Conservation (phyloP, 1,284 basidiomycete species). For the Tausonia pullulans region DNA sequence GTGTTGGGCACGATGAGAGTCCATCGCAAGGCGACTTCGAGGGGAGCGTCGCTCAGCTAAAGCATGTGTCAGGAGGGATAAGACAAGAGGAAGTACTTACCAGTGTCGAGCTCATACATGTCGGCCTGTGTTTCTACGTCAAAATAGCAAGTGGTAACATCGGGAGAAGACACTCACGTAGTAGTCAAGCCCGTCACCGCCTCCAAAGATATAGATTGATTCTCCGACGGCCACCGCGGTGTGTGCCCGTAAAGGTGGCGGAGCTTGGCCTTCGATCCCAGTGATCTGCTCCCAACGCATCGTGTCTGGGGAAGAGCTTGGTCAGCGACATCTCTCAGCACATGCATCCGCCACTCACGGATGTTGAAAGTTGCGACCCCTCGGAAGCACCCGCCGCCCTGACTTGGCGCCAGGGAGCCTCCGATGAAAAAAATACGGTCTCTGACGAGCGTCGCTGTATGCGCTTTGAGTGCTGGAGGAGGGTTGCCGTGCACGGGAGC, state of each 20-base stretch:
- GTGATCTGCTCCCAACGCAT: slow-evolving; percentile 72
- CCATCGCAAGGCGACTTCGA: slow-evolving; percentile 49
- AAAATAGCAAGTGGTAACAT: background rate
- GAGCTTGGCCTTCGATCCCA: slow-evolving; percentile 57
- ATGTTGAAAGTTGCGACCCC: slow-evolving; percentile 80
- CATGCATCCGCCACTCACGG: slow-evolving; percentile 39
- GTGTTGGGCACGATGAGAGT: slow-evolving; percentile 32
- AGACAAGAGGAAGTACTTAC: slow-evolving; percentile 23
- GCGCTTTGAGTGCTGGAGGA: slow-evolving; percentile 69
- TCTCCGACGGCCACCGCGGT: slow-evolving; percentile 71
- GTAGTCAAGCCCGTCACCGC: slow-evolving; percentile 56
- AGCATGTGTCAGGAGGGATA: slow-evolving; percentile 22
- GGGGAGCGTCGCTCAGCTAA: slow-evolving; percentile 12
- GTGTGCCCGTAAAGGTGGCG: slow-evolving; percentile 76
- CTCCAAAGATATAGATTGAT: slow-evolving; percentile 71
- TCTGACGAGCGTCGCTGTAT: slow-evolving; percentile 72
- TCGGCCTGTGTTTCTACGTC: slow-evolving; percentile 26
- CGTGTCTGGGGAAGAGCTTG: slow-evolving; percentile 47
- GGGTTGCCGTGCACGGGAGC: slow-evolving; percentile 66
- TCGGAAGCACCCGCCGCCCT: slow-evolving; percentile 48
- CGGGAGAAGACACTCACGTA: background rate
- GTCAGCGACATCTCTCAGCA: slow-evolving; percentile 7
- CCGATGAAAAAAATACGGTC: slow-evolving; percentile 76
- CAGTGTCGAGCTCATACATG: slow-evolving; percentile 72
- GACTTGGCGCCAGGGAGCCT: slow-evolving; percentile 59